phyloP scores from a whole-genome alignment of 1,284 basidiomycete species.

The Boletellus deceptivus region DNA sequence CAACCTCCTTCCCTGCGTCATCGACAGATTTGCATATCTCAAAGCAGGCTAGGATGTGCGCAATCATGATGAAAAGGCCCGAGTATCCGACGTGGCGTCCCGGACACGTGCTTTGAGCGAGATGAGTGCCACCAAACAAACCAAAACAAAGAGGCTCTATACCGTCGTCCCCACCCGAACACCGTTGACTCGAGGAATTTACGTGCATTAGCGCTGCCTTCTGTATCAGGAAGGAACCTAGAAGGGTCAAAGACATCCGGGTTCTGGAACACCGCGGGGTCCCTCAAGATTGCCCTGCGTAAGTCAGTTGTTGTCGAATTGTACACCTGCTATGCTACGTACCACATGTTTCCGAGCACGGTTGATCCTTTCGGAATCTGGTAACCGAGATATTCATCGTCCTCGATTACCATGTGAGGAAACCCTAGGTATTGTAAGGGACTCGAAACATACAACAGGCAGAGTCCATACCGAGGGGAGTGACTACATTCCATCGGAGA shows the following conservation, averaged over 20 bases:
- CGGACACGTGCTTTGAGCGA: neutral
- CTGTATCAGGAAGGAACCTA: slow-evolving; percentile 4
- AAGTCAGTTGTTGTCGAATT: neutral
- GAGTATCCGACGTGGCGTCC: slow-evolving; percentile 1
- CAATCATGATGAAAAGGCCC: neutral
- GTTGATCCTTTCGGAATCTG: slow-evolving; percentile 3
- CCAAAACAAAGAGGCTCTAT: neutral
- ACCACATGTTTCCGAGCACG: slow-evolving; percentile 2
- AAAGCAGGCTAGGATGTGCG: slow-evolving; percentile 2
- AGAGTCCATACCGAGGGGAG: slow-evolving; percentile 9
- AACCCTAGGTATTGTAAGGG: slow-evolving; percentile 4
- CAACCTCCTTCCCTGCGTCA: neutral
- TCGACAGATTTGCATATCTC: neutral
- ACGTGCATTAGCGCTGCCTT: neutral
- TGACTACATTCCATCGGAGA: slow-evolving; percentile 11
- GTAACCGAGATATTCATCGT: slow-evolving; percentile 16
- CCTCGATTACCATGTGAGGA: slow-evolving; percentile 13
- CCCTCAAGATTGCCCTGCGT: slow-evolving; percentile 14
- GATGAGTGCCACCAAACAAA: neutral
- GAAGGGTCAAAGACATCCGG: slow-evolving; percentile 12
- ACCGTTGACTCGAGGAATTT: neutral
- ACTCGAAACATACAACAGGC: neutral
- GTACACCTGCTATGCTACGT: neutral
- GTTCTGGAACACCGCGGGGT: slow-evolving; percentile 10
- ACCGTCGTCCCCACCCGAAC: slow-evolving; percentile 5